These are phyloP conservation scores for Letharia columbiana DNA, from an alignment of 495 filamentous ascomycete genomes.

Conservation along the genomic window DNA sequence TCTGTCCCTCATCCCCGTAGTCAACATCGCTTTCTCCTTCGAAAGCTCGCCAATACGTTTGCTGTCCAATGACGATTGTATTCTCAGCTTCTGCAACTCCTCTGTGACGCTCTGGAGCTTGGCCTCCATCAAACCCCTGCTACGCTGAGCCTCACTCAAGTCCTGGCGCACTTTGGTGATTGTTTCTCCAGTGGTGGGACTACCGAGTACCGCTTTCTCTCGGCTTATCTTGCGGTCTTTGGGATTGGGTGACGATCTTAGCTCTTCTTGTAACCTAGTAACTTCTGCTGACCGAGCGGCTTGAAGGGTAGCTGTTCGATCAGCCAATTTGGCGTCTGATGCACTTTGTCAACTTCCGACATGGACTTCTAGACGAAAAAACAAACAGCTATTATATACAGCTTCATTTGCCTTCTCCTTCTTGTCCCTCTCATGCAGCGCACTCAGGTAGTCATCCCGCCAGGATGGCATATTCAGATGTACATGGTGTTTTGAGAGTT, in stretches of 20 bases:
- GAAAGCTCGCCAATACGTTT: slow-evolving; percentile 53
- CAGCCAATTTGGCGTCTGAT: slow-evolving; percentile 60
- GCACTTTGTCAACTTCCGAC: slow-evolving; percentile 11
- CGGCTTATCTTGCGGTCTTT: slow-evolving; percentile 16
- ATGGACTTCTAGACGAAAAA: not conserved
- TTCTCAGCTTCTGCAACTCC: slow-evolving; percentile 51
- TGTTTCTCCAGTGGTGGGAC: not conserved
- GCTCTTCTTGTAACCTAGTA: slow-evolving; percentile 32
- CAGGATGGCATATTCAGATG: slow-evolving; percentile 41
- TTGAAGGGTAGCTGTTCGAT: slow-evolving; percentile 52
- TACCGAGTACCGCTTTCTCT: slow-evolving; percentile 8
- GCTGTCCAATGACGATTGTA: slow-evolving; percentile 45
- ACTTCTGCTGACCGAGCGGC: slow-evolving; percentile 19
- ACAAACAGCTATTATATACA: slow-evolving; percentile 50
- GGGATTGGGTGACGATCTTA: slow-evolving; percentile 20
- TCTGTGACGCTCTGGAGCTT: slow-evolving; percentile 50
- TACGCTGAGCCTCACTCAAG: slow-evolving; percentile 64
- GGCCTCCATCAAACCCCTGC: slow-evolving; percentile 55
- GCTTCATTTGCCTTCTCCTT: slow-evolving; percentile 48
- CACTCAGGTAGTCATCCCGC: slow-evolving; percentile 49
- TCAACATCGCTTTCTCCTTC: slow-evolving; percentile 51
- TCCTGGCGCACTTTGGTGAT: slow-evolving; percentile 50
- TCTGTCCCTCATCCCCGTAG: slow-evolving; percentile 60
- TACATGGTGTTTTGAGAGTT: not conserved
- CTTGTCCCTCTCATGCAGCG: slow-evolving; percentile 47